phyloP scores from a whole-genome alignment of 1,284 basidiomycete species.

The Leccinum subfulvum region DNA sequence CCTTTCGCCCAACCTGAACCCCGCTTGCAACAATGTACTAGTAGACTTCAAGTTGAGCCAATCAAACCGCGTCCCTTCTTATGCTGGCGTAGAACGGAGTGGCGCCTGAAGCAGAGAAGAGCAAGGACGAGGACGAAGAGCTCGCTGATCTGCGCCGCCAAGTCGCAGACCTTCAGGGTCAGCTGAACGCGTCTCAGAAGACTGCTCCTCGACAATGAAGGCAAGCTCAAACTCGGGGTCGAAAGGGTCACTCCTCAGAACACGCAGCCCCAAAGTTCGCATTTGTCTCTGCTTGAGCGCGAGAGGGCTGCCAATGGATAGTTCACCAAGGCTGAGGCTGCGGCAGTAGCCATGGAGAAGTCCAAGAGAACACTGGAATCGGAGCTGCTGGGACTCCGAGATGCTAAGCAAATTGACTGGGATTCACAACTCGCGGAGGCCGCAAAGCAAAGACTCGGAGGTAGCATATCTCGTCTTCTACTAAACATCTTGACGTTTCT shows the following conservation, averaged over 20 bases:
- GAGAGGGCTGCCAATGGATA: conserved; percentile 54
- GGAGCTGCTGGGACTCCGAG: conserved; percentile 72
- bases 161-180: conserved; percentile 56
- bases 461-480: conserved; percentile 17
- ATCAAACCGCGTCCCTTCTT: conserved; percentile 11
- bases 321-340: conserved; percentile 50
- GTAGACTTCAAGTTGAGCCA: conserved; percentile 11
- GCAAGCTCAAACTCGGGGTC: conserved; percentile 67
- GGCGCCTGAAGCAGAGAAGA: conserved; percentile 72
- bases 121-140: conserved; percentile 73
- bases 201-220: conserved; percentile 59
- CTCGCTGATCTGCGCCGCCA: conserved; percentile 75
- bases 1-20: conserved; percentile 8
- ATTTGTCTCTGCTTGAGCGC: conserved; percentile 63
- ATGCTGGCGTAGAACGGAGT: conserved; percentile 6
- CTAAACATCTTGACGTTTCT: not conserved
- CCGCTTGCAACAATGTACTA: conserved; percentile 13
- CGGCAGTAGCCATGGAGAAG: conserved; percentile 68
- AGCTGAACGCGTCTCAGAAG: conserved; percentile 59
- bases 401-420: conserved; percentile 68
- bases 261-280: conserved; percentile 52
- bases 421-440: conserved; percentile 68
- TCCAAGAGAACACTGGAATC: conserved; percentile 69
- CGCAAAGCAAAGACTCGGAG: conserved; percentile 69
- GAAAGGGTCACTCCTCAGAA: conserved; percentile 61